Evolutionary conservation across 371 early-diverging fungal genomes (phyloP).

Genomic region (Batkoa obscura): DNA sequence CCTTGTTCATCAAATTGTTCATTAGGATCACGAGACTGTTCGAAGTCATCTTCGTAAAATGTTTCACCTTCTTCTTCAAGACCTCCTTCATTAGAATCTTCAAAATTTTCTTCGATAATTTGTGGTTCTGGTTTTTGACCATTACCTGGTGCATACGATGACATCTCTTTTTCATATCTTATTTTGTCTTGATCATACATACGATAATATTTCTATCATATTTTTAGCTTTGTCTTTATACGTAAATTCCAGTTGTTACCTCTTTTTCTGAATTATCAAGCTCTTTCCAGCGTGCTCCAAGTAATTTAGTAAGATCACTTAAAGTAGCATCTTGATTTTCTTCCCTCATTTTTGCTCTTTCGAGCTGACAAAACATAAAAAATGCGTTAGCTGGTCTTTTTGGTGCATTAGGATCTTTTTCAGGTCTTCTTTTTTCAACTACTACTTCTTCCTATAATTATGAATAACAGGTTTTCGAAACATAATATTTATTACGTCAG

Average conservation of each 20-base stretch:
- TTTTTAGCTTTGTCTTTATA: background rate
- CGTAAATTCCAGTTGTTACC: slow-evolving; percentile 11
- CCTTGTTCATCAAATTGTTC: no score
- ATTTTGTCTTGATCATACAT: slow-evolving; percentile 25
- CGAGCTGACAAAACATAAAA: slow-evolving; percentile 31
- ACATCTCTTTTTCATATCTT: slow-evolving; percentile 28
- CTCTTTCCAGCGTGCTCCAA: slow-evolving; percentile 27
- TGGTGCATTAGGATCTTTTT: slow-evolving; percentile 44
- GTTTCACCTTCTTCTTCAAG: no score
- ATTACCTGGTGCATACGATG: slow-evolving; percentile 11
- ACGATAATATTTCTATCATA: slow-evolving; percentile 22
- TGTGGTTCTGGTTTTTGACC: background rate
- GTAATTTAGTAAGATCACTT: slow-evolving; percentile 24
- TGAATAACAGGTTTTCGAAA: background rate
- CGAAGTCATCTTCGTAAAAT: no score
- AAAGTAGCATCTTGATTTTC: slow-evolving; percentile 23
- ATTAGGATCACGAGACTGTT: no score
- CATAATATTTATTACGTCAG: background rate
- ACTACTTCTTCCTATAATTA: slow-evolving; percentile 6
- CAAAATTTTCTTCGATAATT: no score
- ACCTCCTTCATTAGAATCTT: no score
- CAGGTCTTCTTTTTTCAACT: background rate
- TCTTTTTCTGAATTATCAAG: slow-evolving; percentile 25
- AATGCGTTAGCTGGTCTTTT: slow-evolving; percentile 45
- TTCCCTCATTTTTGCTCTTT: slow-evolving; percentile 32